A percentile compares a stretch with the other conserved stretches of the same genome.
These are phyloP conservation scores for Wallacemonas rigidus DNA, from an alignment of 208 protist genomes.

Conservation along the genomic window DNA sequence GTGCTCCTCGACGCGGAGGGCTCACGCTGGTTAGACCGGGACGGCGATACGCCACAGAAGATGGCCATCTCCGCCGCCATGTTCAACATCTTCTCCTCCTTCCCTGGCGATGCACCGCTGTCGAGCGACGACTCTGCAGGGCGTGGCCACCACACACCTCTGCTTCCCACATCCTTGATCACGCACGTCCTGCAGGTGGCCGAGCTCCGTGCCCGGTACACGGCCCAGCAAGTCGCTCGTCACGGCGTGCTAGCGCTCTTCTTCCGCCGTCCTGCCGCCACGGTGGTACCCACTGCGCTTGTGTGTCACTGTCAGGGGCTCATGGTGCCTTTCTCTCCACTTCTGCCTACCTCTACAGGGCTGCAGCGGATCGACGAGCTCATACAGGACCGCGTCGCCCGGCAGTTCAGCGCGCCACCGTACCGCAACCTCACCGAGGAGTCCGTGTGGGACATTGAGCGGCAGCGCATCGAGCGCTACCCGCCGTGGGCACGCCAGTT, in stretches of 20 bases:
- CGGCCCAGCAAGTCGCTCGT: too few relatives aligned
- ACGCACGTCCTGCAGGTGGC: too few relatives aligned
- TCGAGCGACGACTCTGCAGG: too few relatives aligned
- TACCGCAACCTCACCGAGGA: not conserved
- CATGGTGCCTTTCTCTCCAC: too few relatives aligned
- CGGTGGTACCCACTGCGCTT: too few relatives aligned
- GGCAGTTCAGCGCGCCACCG: constrained; percentile 6
- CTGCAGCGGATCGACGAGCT: too few relatives aligned
- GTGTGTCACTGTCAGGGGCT: not conserved
- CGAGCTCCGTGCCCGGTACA: too few relatives aligned
- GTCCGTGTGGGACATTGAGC: not conserved
- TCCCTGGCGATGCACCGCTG: not conserved
- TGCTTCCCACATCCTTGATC: too few relatives aligned
- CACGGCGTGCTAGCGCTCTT: too few relatives aligned
- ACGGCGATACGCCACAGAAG: not conserved
- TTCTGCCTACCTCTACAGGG: not conserved
- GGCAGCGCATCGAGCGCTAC: not conserved
- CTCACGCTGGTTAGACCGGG: constrained; percentile 3
- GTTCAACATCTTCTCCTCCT: constrained; percentile 12
- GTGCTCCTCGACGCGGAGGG: constrained; percentile 3
- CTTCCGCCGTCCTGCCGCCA: too few relatives aligned
- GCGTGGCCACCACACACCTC: too few relatives aligned
- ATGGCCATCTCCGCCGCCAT: not conserved
- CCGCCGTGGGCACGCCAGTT: constrained; percentile 8
- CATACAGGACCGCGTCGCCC: not conserved